phyloP scores from a whole-genome alignment of 2,329 filamentous ascomycete species.

The Xylaria sp. region DNA sequence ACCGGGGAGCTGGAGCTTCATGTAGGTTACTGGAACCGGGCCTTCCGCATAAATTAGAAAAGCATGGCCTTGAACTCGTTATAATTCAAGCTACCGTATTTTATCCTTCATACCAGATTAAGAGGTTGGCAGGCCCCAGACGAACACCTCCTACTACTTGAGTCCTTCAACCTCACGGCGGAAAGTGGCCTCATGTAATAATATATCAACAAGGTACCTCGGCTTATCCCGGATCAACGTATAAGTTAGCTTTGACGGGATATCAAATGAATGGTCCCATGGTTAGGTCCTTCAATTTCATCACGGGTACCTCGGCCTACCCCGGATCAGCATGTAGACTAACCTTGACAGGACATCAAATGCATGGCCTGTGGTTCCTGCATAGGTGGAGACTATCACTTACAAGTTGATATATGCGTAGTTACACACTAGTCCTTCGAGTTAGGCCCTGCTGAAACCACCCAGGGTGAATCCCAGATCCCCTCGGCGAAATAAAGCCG shows the following conservation, averaged over 20 bases:
- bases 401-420: conserved; percentile 5
- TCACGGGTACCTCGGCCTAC: conserved; percentile 31
- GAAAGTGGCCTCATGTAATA: background rate
- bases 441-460: conserved; percentile 13
- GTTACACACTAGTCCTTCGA: conserved; percentile 6
- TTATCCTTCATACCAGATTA: background rate
- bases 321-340: conserved; percentile 35
- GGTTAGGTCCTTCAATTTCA: too few species aligned
- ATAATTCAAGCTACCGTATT: background rate
- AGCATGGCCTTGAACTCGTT: background rate
- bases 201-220: conserved; percentile 21
- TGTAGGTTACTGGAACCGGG: background rate
- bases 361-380: conserved; percentile 24
- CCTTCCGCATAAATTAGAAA: background rate
- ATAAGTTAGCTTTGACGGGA: conserved; percentile 16
- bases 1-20: background rate
- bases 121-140: background rate
- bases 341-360: conserved; percentile 25
- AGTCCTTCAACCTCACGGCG: conserved; percentile 7
- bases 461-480: conserved; percentile 14
- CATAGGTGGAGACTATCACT: conserved; percentile 23
- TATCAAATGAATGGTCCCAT: conserved; percentile 28
- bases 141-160: background rate
- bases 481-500: conserved; percentile 35
- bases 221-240: conserved; percentile 36